Percentiles rank a stretch among this genome's conserved stretches.
phyloP scores from a whole-genome alignment of 1,139 yeast species.

The Kluyveromyces sp. region DNA sequence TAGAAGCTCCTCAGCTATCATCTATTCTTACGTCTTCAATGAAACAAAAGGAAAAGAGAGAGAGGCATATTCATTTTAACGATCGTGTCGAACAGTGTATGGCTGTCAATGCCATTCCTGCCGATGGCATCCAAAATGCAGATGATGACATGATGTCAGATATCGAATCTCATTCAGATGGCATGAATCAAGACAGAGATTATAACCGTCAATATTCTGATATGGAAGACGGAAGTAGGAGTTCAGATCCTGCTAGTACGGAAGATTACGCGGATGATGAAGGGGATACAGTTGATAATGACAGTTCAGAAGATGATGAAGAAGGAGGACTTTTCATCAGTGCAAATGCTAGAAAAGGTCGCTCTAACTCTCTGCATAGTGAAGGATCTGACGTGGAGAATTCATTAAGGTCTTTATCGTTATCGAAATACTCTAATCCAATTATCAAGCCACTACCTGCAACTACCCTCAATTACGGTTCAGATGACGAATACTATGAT shows the following conservation, averaged over 20 bases:
- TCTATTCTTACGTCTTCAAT: constrained; percentile 10
- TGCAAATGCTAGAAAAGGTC: constrained; percentile 26
- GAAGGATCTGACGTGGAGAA: constrained; percentile 1
- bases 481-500: constrained; percentile 57
- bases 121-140: constrained; percentile 15
- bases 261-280: constrained; percentile 15
- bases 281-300: constrained; percentile 17
- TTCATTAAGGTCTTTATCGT: constrained; percentile 1
- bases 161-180: constrained; percentile 22
- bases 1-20: constrained; percentile 5
- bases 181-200: constrained; percentile 15
- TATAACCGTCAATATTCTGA: constrained; percentile 12
- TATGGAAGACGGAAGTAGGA: constrained; percentile 15
- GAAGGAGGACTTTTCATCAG: constrained; percentile 32
- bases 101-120: constrained; percentile 45
- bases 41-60: constrained; percentile 21
- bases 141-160: constrained; percentile 17
- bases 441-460: constrained; percentile 76
- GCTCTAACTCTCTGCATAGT: not conserved
- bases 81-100: constrained; percentile 91
- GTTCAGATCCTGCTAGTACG: not conserved
- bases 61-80: constrained; percentile 76
- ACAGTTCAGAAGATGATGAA: constrained; percentile 22
- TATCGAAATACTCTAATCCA: constrained; percentile 27
- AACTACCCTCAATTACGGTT: constrained; percentile 69